Evolutionary conservation across 1,284 basidiomycete genomes (phyloP).

Genomic region (Microbotryum silenes-acaulis): DNA sequence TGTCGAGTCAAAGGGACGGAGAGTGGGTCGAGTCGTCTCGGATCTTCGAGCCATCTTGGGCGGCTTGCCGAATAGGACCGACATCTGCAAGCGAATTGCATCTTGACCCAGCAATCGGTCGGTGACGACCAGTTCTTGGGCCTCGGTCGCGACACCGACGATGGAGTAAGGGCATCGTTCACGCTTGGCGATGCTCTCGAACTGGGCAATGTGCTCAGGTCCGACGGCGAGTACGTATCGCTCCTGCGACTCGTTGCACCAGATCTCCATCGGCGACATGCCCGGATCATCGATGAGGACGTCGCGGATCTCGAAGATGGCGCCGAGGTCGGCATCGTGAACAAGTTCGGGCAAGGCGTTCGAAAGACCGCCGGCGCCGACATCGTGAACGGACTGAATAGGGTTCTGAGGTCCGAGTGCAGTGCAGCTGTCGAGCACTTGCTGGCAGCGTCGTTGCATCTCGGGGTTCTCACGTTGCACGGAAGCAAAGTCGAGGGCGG

Average conservation of each 20-base stretch:
- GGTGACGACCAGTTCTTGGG: constrained; percentile 73
- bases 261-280: constrained; percentile 99
- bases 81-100: constrained; percentile 86
- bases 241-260: constrained; percentile 99
- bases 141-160: constrained; percentile 75
- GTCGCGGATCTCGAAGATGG: constrained; percentile 88
- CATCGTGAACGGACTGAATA: constrained; percentile 95
- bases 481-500: constrained; percentile 91
- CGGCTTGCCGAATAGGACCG: constrained; percentile 91
- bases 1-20: constrained; percentile 62
- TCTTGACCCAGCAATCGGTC: constrained; percentile 73
- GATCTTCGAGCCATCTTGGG: constrained; percentile 82
- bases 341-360: constrained; percentile 97
- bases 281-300: constrained; percentile 82
- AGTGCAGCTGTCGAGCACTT: constrained; percentile 90
- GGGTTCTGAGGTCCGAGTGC: constrained; percentile 62
- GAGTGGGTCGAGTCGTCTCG: constrained; percentile 49
- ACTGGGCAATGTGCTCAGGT: constrained; percentile 49
- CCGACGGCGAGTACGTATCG: constrained; percentile 88
- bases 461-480: constrained; percentile 98
- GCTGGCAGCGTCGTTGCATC: constrained; percentile 94
- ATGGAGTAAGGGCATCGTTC: constrained; percentile 90
- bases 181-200: constrained; percentile 70
- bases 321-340: constrained; percentile 86
- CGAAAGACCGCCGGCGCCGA: constrained; percentile 91